A percentile compares a stretch with the other conserved stretches of the same genome.
These are phyloP conservation scores for Talaromyces rugulosus DNA, from an alignment of 2,329 filamentous ascomycete species.

Conservation along the genomic window DNA sequence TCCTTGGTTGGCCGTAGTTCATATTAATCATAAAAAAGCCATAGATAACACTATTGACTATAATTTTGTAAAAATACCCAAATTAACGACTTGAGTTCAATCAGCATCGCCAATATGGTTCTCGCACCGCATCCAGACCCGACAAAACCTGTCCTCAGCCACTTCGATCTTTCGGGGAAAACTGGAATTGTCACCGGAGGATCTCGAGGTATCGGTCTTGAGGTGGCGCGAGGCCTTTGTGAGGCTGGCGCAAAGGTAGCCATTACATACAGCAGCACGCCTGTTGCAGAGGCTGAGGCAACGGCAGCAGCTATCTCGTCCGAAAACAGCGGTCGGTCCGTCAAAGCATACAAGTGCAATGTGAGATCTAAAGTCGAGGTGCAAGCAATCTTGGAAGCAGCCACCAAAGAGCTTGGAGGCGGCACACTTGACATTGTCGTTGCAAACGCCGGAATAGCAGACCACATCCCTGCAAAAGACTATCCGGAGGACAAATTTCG, in stretches of 20 bases:
- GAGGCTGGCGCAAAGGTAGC: slow-evolving; percentile 36
- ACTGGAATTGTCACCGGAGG: slow-evolving; percentile 27
- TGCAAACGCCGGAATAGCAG: slow-evolving; percentile 42
- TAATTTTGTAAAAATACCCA: not conserved
- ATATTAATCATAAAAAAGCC: not conserved
- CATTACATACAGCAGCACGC: slow-evolving; percentile 16
- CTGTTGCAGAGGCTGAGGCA: slow-evolving; percentile 20
- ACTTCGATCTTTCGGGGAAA: slow-evolving; percentile 25
- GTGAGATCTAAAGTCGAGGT: slow-evolving; percentile 29
- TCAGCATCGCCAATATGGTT: not conserved
- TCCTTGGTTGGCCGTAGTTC: not conserved
- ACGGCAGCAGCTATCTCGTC: slow-evolving; percentile 16
- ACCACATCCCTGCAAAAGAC: slow-evolving; percentile 32
- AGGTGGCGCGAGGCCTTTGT: slow-evolving; percentile 37
- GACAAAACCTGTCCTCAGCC: not conserved
- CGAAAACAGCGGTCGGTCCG: slow-evolving; percentile 21
- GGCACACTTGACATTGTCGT: slow-evolving; percentile 43
- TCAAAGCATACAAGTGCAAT: slow-evolving; percentile 32
- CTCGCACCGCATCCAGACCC: slow-evolving; percentile 1
- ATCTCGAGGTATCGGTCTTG: slow-evolving; percentile 34
- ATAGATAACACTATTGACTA: not conserved
- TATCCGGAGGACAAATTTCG: slow-evolving; percentile 38
- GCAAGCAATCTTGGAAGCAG: slow-evolving; percentile 26
- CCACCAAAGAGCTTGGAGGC: slow-evolving; percentile 34
- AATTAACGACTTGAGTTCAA: not conserved